Evolutionary conservation across 23 red algal species (phyloP), one percentile per base, ranked within the genome.

Genomic region (Pyropia yezoensis): DNA sequence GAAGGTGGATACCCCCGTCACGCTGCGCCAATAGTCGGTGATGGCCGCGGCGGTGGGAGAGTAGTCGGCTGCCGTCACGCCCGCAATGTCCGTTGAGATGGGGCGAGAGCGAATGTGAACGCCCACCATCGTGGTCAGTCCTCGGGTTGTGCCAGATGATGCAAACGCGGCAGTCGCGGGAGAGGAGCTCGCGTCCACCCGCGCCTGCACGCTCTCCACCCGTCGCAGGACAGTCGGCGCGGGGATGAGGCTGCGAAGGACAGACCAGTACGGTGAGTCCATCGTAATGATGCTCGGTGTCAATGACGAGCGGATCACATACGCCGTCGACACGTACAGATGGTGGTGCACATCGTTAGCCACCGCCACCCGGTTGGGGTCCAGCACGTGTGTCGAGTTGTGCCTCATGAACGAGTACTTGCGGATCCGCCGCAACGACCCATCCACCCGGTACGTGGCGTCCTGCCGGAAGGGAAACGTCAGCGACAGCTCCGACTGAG

Each of bases 331-430:
- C 23, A 87, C 70, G 25, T 76, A 87, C 49, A 87, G 67, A 51
- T 87, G 82, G 59, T 53, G 33, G 18, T 67, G 39, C 12, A 13
- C 26, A 17, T 39, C 32, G 45, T 87, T 72, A 62, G 69, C 70
- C 29, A 64, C 24, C 13, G 76, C 82, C 29, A 52, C 66, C 52
- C 76, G 60, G 9, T 33, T 54, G 28, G 82, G 61, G 62, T 71
- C 60, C 33, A 23, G 75, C 14, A 64, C 28, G 56, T 71, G 52
- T 4, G 70, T 65, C 8, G 71, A 71, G 34, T 87, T 77, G 33
- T 62, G 34, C 52, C 70, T 62, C 82, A 87, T 87, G 39, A 61
- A 87, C 33, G 68, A 76, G 54, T 87, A 87, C 70, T 65, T 76
- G 33, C 76, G 75, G 1, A 87, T 72, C 25, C 76, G 15, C 26